Base-by-base conservation (phyloP, 2,329 filamentous ascomycete species). In the Raffaelea arxii region DNA sequence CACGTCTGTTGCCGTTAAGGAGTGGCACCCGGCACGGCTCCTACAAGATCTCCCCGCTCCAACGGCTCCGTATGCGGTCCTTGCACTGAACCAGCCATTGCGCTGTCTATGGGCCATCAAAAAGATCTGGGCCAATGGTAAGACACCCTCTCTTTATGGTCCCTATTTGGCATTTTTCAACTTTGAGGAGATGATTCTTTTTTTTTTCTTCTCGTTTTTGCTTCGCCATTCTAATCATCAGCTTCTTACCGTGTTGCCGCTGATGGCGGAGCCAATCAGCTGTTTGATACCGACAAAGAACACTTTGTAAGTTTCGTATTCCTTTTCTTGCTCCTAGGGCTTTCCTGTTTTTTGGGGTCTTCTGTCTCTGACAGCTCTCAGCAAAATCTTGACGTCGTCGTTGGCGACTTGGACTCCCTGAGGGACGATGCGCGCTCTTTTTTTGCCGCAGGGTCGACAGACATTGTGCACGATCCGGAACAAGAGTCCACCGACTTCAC, bases 351-450 rank as follows among this genome's bases (percentile, higher is more conserved):
- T 16, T 22, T n/a, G 25, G 2, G 19, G 21, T 21, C 3, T 22
- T 24, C 6, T 41, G 25, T 23, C 23, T 32, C n/a, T n/a, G n/a
- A n/a, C n/a, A 32, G 22, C 36, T 40, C 11, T 16, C 22, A 54
- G 47, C 65, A 78, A 58, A 69, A 79, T 48, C 77, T 88, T 2
- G 70, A 86, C 58, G 70, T 76, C 46, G 89, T 98, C 51, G 80
- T 94, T 55, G 92, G 92, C 41, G 92, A 98, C 61, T 74, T 98
- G 10, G 92, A 98, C 66, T 96, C 91, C 4, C 69, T 97, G 18
- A 67, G 67, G 3, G 69, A 77, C 10, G 65, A 77, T 12, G 75
- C 85, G 11, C 72, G 72, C 44, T 57, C 71, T n/a, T 83, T 84
- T 64, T 94, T 90, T 65, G 69, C 74, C 27, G 44, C 62, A 59